These are phyloP conservation scores for Solanum lycopersicoides DNA, from an alignment of 257 asterid species.

Conservation along the genomic window DNA sequence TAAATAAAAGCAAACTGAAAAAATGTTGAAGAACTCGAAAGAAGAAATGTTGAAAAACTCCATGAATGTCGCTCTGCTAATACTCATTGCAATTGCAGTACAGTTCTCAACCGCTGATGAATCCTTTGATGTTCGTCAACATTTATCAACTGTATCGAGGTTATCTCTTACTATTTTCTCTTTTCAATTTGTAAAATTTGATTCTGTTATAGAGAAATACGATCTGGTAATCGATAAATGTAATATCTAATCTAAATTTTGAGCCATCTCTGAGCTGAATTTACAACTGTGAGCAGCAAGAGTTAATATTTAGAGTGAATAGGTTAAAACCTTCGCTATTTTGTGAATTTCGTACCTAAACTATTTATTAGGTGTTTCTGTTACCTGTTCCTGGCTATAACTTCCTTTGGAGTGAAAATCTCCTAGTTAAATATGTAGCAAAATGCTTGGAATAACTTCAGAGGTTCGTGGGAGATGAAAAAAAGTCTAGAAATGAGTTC, in stretches of 20 bases:
- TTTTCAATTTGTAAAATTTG: neutral
- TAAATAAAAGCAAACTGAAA: neutral
- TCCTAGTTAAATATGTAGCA: neutral
- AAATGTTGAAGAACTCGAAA: neutral
- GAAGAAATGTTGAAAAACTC: neutral
- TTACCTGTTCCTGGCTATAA: too few species aligned
- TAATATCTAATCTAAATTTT: neutral
- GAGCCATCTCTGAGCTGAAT: neutral
- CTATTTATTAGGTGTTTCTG: neutral
- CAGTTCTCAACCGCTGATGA: constrained; percentile 17
- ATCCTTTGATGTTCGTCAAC: constrained; percentile 71
- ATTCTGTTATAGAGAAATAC: neutral
- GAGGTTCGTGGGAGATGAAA: neutral
- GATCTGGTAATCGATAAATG: neutral
- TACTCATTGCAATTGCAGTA: neutral
- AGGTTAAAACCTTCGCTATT: neutral
- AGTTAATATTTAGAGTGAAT: neutral
- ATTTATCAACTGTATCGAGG: constrained; percentile 84
- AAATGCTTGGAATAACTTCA: neutral
- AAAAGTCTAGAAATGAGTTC: neutral
- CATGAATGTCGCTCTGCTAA: neutral
- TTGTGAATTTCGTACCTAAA: neutral
- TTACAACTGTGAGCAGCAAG: neutral
- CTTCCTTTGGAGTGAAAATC: too few species aligned
- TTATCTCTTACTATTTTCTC: neutral